Conservation (phyloP, 257 asterid species). For the Misopates orontium region DNA sequence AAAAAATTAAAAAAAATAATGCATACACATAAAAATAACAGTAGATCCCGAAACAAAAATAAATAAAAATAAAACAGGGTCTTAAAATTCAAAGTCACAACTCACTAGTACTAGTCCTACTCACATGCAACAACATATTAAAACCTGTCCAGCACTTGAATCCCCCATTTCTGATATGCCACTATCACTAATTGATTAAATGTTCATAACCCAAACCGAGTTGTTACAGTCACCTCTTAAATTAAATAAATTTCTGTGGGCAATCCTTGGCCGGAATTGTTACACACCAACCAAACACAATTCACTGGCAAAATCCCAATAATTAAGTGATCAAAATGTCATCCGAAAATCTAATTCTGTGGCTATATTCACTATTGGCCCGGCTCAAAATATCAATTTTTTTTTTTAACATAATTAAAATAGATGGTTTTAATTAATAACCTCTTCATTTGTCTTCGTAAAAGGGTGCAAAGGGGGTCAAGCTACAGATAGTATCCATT, state of each 20-base stretch:
- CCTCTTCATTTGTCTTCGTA: slow-evolving; percentile 33
- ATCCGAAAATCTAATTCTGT: slow-evolving; percentile 5
- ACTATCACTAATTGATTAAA: slow-evolving; percentile 30
- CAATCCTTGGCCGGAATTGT: slow-evolving; percentile 36
- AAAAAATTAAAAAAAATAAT: too few relatives aligned
- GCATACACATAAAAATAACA: too few relatives aligned
- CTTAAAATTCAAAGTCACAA: too few relatives aligned
- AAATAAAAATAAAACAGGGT: too few relatives aligned
- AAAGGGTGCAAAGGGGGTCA: slow-evolving; percentile 63
- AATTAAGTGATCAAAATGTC: neutral
- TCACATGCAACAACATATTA: slow-evolving; percentile 14
- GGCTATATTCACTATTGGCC: slow-evolving; percentile 17
- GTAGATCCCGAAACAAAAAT: too few relatives aligned
- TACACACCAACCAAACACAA: slow-evolving; percentile 48
- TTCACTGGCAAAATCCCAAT: slow-evolving; percentile 29
- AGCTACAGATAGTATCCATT: slow-evolving; percentile 38
- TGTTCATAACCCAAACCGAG: slow-evolving; percentile 44
- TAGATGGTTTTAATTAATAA: slow-evolving; percentile 3
- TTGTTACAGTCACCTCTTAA: slow-evolving; percentile 40
- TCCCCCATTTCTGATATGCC: slow-evolving; percentile 33
- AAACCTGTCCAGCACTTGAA: slow-evolving; percentile 1
- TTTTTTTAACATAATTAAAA: neutral
- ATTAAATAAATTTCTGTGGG: slow-evolving; percentile 22
- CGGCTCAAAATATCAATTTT: neutral
- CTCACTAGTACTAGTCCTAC: neutral